phyloP scores from a whole-genome alignment of 495 filamentous ascomycete genomes.

The Hamigera avellanea region DNA sequence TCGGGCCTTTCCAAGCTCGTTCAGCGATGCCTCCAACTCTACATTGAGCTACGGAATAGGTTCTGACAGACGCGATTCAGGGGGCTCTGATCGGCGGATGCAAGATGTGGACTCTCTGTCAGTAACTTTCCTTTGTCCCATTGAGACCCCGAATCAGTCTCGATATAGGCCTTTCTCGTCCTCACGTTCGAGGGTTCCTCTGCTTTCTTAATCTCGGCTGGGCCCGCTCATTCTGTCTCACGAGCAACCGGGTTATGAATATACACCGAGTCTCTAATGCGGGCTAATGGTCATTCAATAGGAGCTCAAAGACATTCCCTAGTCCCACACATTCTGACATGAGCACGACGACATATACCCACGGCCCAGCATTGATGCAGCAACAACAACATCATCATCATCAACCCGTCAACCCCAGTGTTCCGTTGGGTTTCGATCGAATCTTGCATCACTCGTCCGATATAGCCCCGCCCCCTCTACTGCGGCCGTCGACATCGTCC shows the following conservation, averaged over 20 bases:
- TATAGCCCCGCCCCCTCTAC: constrained; percentile 12
- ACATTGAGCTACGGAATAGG: constrained; percentile 5
- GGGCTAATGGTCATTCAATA: constrained; percentile 12
- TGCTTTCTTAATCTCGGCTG: too few species aligned
- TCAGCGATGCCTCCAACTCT: constrained; percentile 16
- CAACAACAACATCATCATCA: constrained; percentile 4
- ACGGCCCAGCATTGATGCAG: constrained; percentile 5
- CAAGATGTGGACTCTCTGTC: constrained; percentile 32
- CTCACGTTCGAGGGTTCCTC: not conserved
- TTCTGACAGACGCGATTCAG: constrained; percentile 7
- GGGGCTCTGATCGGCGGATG: constrained; percentile 15
- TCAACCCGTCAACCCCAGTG: constrained; percentile 12
- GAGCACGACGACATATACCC: constrained; percentile 10
- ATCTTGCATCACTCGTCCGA: constrained; percentile 26
- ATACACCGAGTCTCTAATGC: too few species aligned
- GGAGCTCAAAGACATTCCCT: constrained; percentile 18
- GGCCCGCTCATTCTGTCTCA: too few species aligned
- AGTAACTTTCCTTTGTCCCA: constrained; percentile 17
- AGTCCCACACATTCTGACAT: constrained; percentile 26
- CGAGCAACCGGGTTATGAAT: too few species aligned
- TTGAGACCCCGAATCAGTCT: too few species aligned
- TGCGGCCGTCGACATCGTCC: constrained; percentile 16
- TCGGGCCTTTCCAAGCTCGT: constrained; percentile 8
- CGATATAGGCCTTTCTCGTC: constrained; percentile 5
- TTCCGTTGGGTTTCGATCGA: constrained; percentile 31